phyloP scores from a whole-genome alignment of 2,329 filamentous ascomycete genomes.

The Penicillium sp. region DNA sequence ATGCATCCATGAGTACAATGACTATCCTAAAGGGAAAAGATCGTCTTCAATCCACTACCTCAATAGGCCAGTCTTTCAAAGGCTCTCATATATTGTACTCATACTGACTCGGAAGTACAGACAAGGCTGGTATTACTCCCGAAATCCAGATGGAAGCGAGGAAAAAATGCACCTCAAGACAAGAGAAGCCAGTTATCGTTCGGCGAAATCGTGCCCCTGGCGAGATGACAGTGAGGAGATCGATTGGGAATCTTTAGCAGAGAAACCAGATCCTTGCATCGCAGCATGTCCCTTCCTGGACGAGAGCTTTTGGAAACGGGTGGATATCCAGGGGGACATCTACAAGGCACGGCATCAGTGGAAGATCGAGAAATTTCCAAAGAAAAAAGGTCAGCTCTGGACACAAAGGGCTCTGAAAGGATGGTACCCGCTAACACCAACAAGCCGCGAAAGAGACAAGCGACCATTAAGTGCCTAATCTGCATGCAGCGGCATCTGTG shows the following conservation, averaged over 20 bases:
- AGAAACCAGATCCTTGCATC: constrained; percentile 1
- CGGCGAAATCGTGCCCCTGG: no score
- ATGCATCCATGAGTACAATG: not conserved
- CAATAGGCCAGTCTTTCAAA: not conserved
- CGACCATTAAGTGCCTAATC: no score
- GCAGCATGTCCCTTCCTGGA: not conserved
- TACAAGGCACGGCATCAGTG: no score
- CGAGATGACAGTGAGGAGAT: not conserved
- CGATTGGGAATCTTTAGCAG: not conserved
- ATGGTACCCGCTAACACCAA: no score
- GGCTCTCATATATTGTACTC: not conserved
- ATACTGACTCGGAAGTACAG: not conserved
- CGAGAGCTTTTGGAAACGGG: no score
- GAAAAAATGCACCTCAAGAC: not conserved
- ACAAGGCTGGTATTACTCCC: not conserved
- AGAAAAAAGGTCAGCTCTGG: no score
- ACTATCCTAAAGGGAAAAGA: no score
- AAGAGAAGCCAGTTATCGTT: not conserved
- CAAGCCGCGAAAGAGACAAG: no score
- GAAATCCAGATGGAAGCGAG: not conserved
- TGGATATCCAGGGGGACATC: no score
- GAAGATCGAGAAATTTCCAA: no score
- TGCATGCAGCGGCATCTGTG: no score
- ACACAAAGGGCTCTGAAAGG: no score
- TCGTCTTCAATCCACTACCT: not conserved